A percentile compares a stretch with the other conserved stretches of the same genome.
These are phyloP conservation scores for Escallonia rubra DNA, from an alignment of 129 eudicot species.

Conservation along the genomic window DNA sequence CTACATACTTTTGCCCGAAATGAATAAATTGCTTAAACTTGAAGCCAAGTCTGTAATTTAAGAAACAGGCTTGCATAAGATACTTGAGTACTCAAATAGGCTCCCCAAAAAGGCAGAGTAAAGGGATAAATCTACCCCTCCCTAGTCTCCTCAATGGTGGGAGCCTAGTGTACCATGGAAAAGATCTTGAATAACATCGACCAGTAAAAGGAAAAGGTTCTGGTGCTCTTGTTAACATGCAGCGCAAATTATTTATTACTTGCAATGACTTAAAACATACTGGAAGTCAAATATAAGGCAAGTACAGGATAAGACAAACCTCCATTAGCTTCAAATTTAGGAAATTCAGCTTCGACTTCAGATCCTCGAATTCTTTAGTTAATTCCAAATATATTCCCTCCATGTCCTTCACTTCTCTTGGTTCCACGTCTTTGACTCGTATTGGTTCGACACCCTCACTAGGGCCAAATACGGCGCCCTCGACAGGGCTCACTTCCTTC, in stretches of 20 bases:
- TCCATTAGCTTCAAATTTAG: conserved; percentile 50
- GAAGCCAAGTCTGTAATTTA: background rate
- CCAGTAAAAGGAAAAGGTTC: too few relatives aligned
- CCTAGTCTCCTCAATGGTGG: too few relatives aligned
- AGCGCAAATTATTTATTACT: too few relatives aligned
- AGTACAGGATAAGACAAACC: conserved; percentile 31
- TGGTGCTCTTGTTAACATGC: too few relatives aligned
- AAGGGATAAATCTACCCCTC: too few relatives aligned
- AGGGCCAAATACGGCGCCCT: background rate
- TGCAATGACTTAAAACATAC: too few relatives aligned
- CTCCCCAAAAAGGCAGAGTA: too few relatives aligned
- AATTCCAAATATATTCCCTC: conserved; percentile 35
- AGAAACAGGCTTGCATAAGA: too few relatives aligned
- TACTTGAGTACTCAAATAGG: background rate
- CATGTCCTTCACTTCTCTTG: conserved; percentile 26
- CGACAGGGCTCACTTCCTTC: background rate
- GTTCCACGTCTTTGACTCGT: conserved; percentile 1
- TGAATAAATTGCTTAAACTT: too few relatives aligned
- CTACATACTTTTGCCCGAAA: background rate
- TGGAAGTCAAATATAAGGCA: background rate
- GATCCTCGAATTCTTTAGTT: conserved; percentile 35
- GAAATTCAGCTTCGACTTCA: conserved; percentile 35
- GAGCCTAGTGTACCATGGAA: too few relatives aligned
- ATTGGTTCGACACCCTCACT: conserved; percentile 6
- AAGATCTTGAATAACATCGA: too few relatives aligned